Evolutionary conservation across 306 rosid genomes (phyloP).

Genomic region (Acacia melanoxylon): DNA sequence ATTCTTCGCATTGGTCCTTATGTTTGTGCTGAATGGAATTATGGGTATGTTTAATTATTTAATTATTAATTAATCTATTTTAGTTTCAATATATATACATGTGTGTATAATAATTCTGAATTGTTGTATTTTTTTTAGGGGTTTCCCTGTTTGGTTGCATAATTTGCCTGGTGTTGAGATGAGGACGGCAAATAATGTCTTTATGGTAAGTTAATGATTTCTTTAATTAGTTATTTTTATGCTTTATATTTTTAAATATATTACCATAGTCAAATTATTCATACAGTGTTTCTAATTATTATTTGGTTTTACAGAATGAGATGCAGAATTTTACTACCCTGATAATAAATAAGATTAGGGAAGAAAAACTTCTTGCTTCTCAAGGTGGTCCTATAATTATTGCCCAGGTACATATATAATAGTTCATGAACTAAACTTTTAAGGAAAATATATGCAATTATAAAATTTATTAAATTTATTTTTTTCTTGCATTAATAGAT

Average conservation of each 20-base stretch:
- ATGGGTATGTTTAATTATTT: conserved; percentile 37
- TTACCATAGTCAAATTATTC: background rate
- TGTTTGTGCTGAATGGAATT: conserved; percentile 68
- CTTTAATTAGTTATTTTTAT: background rate
- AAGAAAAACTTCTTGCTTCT: conserved; percentile 51
- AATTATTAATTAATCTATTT: background rate
- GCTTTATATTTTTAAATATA: background rate
- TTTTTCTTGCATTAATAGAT: conserved; percentile 22
- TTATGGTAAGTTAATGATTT: conserved; percentile 40
- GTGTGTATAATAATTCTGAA: background rate
- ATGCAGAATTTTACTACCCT: conserved; percentile 49
- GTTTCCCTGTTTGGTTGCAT: conserved; percentile 62
- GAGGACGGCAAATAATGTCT: conserved; percentile 46
- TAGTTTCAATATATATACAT: background rate
- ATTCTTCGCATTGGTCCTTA: conserved; percentile 77
- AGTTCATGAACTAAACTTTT: background rate
- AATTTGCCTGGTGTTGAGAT: conserved; percentile 52
- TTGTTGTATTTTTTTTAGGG: conserved; percentile 30
- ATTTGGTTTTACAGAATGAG: conserved; percentile 36
- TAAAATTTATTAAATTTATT: background rate
- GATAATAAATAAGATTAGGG: conserved; percentile 45
- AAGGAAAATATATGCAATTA: background rate
- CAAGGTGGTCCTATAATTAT: conserved; percentile 36
- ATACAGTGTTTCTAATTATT: background rate
- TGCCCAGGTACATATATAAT: conserved; percentile 41